phyloP scores from a whole-genome alignment of 148 eudicot species.

The Simmondsia chinensis region DNA sequence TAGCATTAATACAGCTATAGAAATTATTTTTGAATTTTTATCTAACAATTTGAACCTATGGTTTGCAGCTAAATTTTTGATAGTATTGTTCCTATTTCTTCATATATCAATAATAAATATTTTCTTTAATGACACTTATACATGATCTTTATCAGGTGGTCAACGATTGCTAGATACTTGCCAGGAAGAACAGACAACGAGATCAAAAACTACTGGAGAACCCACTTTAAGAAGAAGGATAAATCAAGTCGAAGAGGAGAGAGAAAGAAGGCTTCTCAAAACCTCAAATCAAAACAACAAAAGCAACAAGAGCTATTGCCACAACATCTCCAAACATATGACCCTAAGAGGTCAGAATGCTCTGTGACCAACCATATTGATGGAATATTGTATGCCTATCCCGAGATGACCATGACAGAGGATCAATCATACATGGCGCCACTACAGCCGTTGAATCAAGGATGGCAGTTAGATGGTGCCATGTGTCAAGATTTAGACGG shows the following conservation, averaged over 20 bases:
- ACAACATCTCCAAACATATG: not conserved
- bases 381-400: constrained; percentile 4
- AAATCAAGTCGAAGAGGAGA: constrained; percentile 16
- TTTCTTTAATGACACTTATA: not conserved
- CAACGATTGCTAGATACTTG: constrained; percentile 51
- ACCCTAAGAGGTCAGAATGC: not conserved
- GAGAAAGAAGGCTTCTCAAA: constrained; percentile 16
- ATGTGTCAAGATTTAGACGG: constrained; percentile 11
- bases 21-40: too few relatives aligned
- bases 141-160: constrained; percentile 27
- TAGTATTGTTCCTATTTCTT: too few relatives aligned
- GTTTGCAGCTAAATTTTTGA: too few relatives aligned
- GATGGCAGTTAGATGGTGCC: constrained; percentile 9
- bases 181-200: constrained; percentile 59
- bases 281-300: not conserved
- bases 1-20: too few relatives aligned
- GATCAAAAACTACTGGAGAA: constrained; percentile 56
- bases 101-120: too few relatives aligned
- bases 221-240: constrained; percentile 47
- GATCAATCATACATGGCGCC: constrained; percentile 10
- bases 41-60: too few relatives aligned
- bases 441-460: constrained; percentile 24
- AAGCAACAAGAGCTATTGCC: not conserved
- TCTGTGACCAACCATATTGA: too few relatives aligned
- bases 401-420: constrained; percentile 1